Percentiles rank a stretch among this genome's conserved stretches.
These are phyloP conservation scores for Podila minutissima DNA, from an alignment of 192 early-diverging fungal species.

Conservation along the genomic window DNA sequence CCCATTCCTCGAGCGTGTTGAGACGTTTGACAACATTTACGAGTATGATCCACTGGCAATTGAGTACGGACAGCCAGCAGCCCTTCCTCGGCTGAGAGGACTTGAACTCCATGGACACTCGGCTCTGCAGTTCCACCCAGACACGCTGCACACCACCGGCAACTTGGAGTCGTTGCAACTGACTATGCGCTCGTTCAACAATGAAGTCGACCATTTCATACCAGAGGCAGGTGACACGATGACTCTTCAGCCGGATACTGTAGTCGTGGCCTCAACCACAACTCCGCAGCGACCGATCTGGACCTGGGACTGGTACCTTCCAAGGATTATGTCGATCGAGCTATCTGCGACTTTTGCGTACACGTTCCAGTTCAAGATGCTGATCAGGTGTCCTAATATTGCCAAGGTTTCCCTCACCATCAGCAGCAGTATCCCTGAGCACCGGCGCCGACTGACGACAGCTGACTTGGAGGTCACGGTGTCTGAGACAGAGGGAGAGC, in stretches of 20 bases:
- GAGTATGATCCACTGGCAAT: background rate
- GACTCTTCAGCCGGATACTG: background rate
- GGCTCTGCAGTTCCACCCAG: background rate
- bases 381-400: background rate
- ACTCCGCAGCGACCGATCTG: background rate
- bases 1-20: background rate
- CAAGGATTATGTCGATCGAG: background rate
- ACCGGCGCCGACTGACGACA: background rate
- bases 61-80: background rate
- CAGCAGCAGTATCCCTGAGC: background rate
- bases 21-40: background rate
- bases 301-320: conserved; percentile 11
- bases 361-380: conserved; percentile 9
- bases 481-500: background rate
- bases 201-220: background rate
- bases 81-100: background rate
- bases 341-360: conserved; percentile 4
- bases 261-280: background rate
- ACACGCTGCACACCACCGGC: background rate
- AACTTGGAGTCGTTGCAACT: background rate
- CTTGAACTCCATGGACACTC: background rate
- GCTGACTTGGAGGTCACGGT: background rate
- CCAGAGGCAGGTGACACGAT: background rate
- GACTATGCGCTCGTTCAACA: background rate
- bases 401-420: background rate